Base-by-base conservation (phyloP, 2,329 filamentous ascomycete genomes). In the Sporothrix phasma region DNA sequence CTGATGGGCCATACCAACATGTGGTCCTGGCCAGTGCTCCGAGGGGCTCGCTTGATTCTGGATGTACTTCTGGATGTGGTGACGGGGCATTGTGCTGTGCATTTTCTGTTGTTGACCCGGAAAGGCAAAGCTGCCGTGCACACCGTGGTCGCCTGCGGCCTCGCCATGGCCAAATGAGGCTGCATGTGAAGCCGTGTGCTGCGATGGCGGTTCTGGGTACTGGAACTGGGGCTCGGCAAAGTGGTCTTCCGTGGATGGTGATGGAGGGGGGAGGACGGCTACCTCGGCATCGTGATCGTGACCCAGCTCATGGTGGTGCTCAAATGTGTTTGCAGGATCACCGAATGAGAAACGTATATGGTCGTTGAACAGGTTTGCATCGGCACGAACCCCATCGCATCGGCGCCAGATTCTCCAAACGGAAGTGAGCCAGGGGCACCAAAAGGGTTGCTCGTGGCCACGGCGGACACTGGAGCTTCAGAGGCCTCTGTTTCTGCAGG, bases 171-270 rank as follows among this genome's bases (percentile, higher is more conserved):
- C 31, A 10, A 56, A 56, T 49, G 29, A 41, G 3, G 54, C 34
- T 24, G 31, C 19, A 24, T 58, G 53, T 22, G 17, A 11, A 17
- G 43, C 19, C n/a, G 26, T 39, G 34, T 54, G 63, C n/a, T 62
- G 59, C 10, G 63, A 41, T 1, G 64, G 64, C 1, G 64, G 64
- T n/a, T 68, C 68, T 2, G 68, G 67, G 26, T 69, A 68, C 4
- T 68, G 66, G 22, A 64, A 66, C 6, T 51, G 47, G 1, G 64
- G 22, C 6, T 4, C 19, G 26, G 24, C 22, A 29, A 59, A 56
- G 26, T 63, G 61, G 17, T 59, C 43, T 1, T 60, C 45, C 15
- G 22, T 22, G 0, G 15, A 3, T 13, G 41, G 51, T 6, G 15
- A 3, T 13, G 41, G 51, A 3, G 34, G 34, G 15, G 34, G 34